Base-by-base conservation (phyloP, 1,139 yeast species). In the Saccharomycopsis hybrid region DNA sequence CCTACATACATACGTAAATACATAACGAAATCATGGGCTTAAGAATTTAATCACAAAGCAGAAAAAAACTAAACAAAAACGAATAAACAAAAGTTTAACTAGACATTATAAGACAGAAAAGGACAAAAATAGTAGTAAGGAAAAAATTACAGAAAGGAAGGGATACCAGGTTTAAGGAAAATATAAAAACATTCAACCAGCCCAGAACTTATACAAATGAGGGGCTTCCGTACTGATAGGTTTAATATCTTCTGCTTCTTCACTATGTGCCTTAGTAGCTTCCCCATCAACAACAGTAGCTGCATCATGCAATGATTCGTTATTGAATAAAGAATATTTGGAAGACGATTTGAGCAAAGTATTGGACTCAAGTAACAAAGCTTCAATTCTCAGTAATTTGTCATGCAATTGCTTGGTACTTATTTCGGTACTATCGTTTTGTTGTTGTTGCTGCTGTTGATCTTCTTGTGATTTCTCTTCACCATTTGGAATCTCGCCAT, bases 171-270 rank as follows among this genome's bases (percentile, higher is more conserved):
- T n/a, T n/a, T n/a, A n/a, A n/a, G n/a, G n/a, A n/a, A n/a, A n/a
- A n/a, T n/a, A n/a, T n/a, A n/a, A n/a, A n/a, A n/a, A n/a, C n/a
- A n/a, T n/a, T 59, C 55, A 76, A 41, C 77, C 81, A 44, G 85
- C 85, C 97, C 97, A 89, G 58, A 87, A 85, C 65, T 90, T 85
- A 66, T 87, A 89, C 37, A 82, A 70, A 64, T 85, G 94, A 2
- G 96, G 96, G 13, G 87, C 75, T 58, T 85, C 90, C 55, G 85
- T 70, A 40, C 95, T 85, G 46, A 87, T 73, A 5, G 96, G 96
- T 61, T 82, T 81, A 45, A 77, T 61, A 31, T 69, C 69, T 36
- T 65, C 67, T 24, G 61, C 67, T 11, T 30, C 52, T 41, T 51
- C 54, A 29, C 30, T 41, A 24, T 43, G 50, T n/a, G 49, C 43